Conservation (phyloP, 2,329 filamentous ascomycete species). For the Venturia asperata region DNA sequence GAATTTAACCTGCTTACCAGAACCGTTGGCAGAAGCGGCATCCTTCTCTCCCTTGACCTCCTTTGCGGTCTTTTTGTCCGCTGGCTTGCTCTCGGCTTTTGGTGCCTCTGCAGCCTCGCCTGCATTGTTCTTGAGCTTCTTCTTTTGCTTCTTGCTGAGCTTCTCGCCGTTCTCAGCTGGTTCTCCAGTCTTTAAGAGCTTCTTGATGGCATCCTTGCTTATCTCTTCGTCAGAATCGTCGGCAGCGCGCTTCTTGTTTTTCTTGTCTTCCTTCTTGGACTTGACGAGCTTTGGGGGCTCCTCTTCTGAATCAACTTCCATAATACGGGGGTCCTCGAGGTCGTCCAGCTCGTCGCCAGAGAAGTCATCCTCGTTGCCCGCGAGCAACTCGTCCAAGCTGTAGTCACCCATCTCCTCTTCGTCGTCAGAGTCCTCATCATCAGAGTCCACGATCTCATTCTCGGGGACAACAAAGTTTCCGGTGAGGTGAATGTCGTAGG, state of each 20-base stretch:
- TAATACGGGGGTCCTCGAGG: conserved; percentile 71
- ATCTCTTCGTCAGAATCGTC: conserved; percentile 53
- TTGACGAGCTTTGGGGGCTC: conserved; percentile 54
- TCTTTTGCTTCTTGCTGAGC: conserved; percentile 91
- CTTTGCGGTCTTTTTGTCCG: conserved; percentile 69
- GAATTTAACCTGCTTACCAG: conserved; percentile 28
- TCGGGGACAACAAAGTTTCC: conserved; percentile 86
- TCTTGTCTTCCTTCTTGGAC: conserved; percentile 43
- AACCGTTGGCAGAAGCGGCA: conserved; percentile 30
- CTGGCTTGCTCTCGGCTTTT: conserved; percentile 47
- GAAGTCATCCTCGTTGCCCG: conserved; percentile 45
- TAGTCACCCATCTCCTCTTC: conserved; percentile 51
- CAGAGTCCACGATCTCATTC: conserved; percentile 50
- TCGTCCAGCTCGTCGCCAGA: conserved; percentile 45
- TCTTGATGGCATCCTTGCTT: conserved; percentile 59
- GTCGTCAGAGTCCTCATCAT: conserved; percentile 55
- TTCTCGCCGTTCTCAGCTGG: conserved; percentile 56
- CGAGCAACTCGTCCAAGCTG: conserved; percentile 72
- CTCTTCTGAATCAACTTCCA: conserved; percentile 74
- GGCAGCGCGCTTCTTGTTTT: conserved; percentile 91
- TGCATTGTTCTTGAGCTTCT: conserved; percentile 99
- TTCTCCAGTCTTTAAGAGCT: conserved; percentile 52
- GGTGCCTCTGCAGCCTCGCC: conserved; percentile 64
- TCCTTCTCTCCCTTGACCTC: conserved; percentile 73
- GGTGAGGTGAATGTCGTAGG: conserved; percentile 84